Base-by-base conservation (phyloP, 2,329 filamentous ascomycete genomes). In the Hirsutella minnesotensis region DNA sequence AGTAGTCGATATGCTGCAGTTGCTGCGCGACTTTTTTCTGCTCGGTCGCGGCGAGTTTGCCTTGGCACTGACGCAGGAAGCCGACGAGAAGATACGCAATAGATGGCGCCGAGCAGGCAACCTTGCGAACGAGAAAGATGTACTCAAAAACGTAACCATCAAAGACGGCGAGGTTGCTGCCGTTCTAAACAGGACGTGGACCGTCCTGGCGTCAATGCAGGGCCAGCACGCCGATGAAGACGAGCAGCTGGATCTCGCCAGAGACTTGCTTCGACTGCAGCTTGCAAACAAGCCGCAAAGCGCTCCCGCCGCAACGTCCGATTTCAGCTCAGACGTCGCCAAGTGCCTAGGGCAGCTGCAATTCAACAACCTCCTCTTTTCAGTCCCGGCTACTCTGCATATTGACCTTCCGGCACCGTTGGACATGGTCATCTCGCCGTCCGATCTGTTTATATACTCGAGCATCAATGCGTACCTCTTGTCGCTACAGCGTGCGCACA, bases 21-120 rank as follows among this genome's bases (percentile, higher is more conserved):
- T 95, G 9, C 70, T 95, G 1, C 76, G 89, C 39, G 81, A 92
- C 44, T 95, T 94, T 62, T 86, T 95, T 51, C 72, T 98, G 3
- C 72, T 98, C 0, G 83, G 84, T 1, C 77, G 86, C 29, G 90
- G 90, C 41, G 92, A 96, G 59, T 98, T 98, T 59, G 87, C 89
- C 18, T 80, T 92, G 63, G 82, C 84, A 0, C 64, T 98, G 21
- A 86, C 94, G 1, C 77, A 82, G 30, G 86, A 95, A 63, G 87
- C 90, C 1, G 87, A 95, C 51, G 77, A 83, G 43, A 83, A 80
- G 51, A 74, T 92, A 20, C 74, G 78, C n/a, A 80, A 77, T 49
- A 79, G 86, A 40, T 86, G 85, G 72, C 77, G 72, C 51, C 68
- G 79, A 48, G 68, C 77, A 10, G 74, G 77, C 33, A 78, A 77